These are phyloP conservation scores for Lecanosticta acicola DNA, from an alignment of 2,329 filamentous ascomycete genomes.

Conservation along the genomic window DNA sequence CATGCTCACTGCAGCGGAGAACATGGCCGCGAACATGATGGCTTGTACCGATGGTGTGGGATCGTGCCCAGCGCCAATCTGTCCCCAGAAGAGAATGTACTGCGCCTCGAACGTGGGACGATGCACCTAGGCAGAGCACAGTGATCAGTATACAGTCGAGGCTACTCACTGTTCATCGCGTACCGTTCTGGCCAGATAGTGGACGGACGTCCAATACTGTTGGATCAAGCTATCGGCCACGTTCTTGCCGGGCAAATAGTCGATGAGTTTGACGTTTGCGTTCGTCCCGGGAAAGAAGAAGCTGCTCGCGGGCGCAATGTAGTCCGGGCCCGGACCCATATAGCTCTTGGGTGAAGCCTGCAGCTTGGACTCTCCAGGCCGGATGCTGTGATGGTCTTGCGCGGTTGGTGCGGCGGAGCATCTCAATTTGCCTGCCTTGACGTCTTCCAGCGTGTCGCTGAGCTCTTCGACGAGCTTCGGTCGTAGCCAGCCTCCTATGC, in stretches of 20 bases:
- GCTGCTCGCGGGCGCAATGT: conserved; percentile 61
- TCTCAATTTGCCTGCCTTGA: conserved; percentile 25
- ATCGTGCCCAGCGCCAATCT: conserved; percentile 54
- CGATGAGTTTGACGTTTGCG: conserved; percentile 48
- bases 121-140: conserved; percentile 51
- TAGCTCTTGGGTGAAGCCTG: conserved; percentile 41
- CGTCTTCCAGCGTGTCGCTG: conserved; percentile 29
- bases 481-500: conserved; percentile 66
- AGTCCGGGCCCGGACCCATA: conserved; percentile 59
- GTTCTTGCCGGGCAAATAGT: conserved; percentile 55
- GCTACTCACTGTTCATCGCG: neutral
- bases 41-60: conserved; percentile 61
- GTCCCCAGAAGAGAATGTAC: conserved; percentile 61
- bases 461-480: conserved; percentile 68
- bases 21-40: conserved; percentile 62
- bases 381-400: conserved; percentile 18
- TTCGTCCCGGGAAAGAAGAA: conserved; percentile 57
- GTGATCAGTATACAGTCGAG: neutral
- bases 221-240: conserved; percentile 58
- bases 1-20: conserved; percentile 64
- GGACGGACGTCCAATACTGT: conserved; percentile 64
- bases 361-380: conserved; percentile 17
- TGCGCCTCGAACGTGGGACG: conserved; percentile 60
- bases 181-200: conserved; percentile 58
- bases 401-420: conserved; percentile 12